Percentiles rank a stretch among this genome's conserved stretches.
These are phyloP conservation scores for Rhizoclosmatium globosum DNA, from an alignment of 192 early-diverging fungal genomes.

Conservation along the genomic window DNA sequence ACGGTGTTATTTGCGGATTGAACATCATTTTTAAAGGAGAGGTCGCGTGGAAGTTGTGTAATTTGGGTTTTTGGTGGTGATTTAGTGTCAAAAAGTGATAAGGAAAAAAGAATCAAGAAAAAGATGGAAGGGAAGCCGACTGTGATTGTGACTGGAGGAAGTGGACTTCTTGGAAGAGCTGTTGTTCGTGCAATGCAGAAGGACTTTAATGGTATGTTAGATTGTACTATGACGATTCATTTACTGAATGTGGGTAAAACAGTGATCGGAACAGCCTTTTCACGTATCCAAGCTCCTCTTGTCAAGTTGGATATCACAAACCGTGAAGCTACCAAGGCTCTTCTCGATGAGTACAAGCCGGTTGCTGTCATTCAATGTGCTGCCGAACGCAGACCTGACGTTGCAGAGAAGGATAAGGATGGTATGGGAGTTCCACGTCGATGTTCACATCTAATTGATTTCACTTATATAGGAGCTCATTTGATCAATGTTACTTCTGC, in stretches of 20 bases:
- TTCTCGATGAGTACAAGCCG: conserved; percentile 66
- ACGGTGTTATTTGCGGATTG: not conserved
- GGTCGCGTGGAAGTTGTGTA: not conserved
- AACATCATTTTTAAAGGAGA: not conserved
- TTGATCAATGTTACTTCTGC: conserved; percentile 76
- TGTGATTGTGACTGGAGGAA: conserved; percentile 82
- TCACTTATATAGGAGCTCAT: conserved; percentile 2
- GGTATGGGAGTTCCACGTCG: conserved; percentile 49
- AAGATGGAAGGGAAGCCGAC: conserved; percentile 15
- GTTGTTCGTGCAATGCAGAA: conserved; percentile 65
- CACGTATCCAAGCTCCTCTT: conserved; percentile 60
- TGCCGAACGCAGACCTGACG: conserved; percentile 86
- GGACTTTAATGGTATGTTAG: conserved; percentile 54
- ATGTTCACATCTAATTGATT: not conserved
- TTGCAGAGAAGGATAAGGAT: conserved; percentile 71
- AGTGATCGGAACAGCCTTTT: conserved; percentile 79
- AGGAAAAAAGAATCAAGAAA: too few relatives aligned
- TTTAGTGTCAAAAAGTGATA: too few relatives aligned
- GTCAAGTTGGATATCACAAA: conserved; percentile 75
- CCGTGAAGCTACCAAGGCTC: conserved; percentile 53
- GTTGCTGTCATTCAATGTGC: conserved; percentile 84
- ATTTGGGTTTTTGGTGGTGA: too few relatives aligned
- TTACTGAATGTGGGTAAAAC: not conserved
- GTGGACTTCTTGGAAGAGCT: conserved; percentile 83
- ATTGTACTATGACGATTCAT: not conserved